phyloP scores from a whole-genome alignment of 2,329 filamentous ascomycete species.

The Alternaria incomplexa region DNA sequence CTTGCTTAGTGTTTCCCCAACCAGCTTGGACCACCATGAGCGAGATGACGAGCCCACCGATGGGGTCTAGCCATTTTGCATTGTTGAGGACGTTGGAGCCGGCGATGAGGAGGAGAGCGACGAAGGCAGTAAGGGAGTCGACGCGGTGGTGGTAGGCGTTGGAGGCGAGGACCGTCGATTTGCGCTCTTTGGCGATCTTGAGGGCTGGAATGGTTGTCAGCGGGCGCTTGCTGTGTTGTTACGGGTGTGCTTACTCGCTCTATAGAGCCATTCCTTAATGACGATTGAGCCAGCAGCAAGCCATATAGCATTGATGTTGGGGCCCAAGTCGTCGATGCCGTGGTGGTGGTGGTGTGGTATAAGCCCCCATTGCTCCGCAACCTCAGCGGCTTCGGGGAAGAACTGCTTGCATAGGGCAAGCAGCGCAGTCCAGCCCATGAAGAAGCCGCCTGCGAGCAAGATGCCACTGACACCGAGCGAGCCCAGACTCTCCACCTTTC shows the following conservation, averaged over 20 bases:
- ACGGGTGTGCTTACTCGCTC: constrained; percentile 70
- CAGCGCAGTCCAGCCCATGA: constrained; percentile 78
- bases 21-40: constrained; percentile 92
- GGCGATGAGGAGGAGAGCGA: constrained; percentile 86
- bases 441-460: constrained; percentile 84
- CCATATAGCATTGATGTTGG: constrained; percentile 94
- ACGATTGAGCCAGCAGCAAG: constrained; percentile 86
- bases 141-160: constrained; percentile 97
- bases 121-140: constrained; percentile 93
- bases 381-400: constrained; percentile 54
- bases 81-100: constrained; percentile 86
- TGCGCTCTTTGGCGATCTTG: constrained; percentile 92
- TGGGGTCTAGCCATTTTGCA: constrained; percentile 91
- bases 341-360: constrained; percentile 68
- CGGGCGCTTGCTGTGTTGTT: not conserved
- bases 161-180: constrained; percentile 92
- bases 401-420: constrained; percentile 62
- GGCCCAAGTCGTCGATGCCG: constrained; percentile 64
- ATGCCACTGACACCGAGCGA: constrained; percentile 92
- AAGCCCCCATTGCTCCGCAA: constrained; percentile 51
- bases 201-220: constrained; percentile 68
- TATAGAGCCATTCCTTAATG: constrained; percentile 96
- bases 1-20: constrained; percentile 79
- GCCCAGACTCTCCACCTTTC: constrained; percentile 96
- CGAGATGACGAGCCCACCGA: constrained; percentile 91